Evolutionary conservation across 164 flowering plant species (phyloP).

Genomic region (Magnolia officinalis): DNA sequence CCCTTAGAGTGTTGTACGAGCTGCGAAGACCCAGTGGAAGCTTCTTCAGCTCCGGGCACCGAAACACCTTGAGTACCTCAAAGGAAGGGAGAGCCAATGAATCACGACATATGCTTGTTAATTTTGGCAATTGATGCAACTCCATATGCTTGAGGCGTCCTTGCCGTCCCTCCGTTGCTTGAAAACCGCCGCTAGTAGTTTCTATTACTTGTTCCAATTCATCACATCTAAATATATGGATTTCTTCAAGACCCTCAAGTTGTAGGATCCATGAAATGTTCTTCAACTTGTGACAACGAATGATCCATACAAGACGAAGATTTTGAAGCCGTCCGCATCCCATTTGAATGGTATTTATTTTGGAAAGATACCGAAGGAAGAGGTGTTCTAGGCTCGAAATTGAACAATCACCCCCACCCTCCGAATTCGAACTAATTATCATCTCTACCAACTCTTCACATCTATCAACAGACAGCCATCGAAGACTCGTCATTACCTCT

Average conservation of each 20-base stretch:
- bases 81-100: constrained; percentile 11
- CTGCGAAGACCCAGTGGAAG: constrained; percentile 12
- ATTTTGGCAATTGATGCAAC: background rate
- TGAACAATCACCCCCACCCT: background rate
- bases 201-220: constrained; percentile 11
- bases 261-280: constrained; percentile 10
- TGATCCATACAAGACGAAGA: background rate
- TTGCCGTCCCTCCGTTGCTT: background rate
- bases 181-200: background rate
- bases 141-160: constrained; percentile 1
- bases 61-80: background rate
- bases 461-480: background rate
- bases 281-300: constrained; percentile 11
- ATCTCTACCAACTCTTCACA: constrained; percentile 11
- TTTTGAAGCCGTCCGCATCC: background rate
- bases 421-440: background rate
- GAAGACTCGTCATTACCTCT: background rate
- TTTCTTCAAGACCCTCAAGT: background rate
- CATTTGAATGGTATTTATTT: background rate
- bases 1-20: background rate
- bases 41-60: constrained; percentile 12
- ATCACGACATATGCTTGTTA: constrained; percentile 12
- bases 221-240: constrained; percentile 1
- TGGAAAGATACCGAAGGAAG: background rate
- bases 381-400: background rate